Percentiles rank a stretch among this genome's conserved stretches.
These are phyloP conservation scores for Bodo saltans DNA, from an alignment of 78 protist genomes.

Conservation along the genomic window DNA sequence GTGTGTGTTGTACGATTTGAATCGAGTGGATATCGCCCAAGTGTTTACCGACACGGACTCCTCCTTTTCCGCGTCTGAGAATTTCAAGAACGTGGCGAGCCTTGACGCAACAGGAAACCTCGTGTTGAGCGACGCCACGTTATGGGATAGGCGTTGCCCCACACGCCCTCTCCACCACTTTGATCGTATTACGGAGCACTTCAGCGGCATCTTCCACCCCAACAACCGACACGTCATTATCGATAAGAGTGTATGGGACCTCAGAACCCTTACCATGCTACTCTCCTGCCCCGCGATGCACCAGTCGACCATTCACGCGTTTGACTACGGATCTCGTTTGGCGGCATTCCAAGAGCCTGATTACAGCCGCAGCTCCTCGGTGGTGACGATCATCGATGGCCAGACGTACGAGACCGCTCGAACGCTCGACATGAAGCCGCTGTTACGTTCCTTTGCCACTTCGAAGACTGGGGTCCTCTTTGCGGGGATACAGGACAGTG, in stretches of 20 bases:
- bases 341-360: too few species aligned
- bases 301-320: too few species aligned
- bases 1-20: background rate
- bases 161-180: background rate
- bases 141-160: background rate
- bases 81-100: background rate
- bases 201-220: background rate
- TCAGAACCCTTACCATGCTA: background rate
- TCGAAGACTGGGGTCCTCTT: too few species aligned
- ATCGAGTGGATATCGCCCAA: background rate
- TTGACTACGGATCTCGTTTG: too few species aligned
- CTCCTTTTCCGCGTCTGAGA: background rate
- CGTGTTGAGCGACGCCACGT: background rate
- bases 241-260: background rate
- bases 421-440: too few species aligned
- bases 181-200: background rate
- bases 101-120: background rate
- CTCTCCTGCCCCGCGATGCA: background rate
- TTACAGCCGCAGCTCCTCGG: too few species aligned
- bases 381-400: too few species aligned
- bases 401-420: too few species aligned
- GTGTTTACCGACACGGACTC: background rate
- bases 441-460: too few species aligned
- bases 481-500: background rate
- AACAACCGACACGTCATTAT: background rate